phyloP scores from a whole-genome alignment of 1,284 basidiomycete species.

The Inonotus hispidus region DNA sequence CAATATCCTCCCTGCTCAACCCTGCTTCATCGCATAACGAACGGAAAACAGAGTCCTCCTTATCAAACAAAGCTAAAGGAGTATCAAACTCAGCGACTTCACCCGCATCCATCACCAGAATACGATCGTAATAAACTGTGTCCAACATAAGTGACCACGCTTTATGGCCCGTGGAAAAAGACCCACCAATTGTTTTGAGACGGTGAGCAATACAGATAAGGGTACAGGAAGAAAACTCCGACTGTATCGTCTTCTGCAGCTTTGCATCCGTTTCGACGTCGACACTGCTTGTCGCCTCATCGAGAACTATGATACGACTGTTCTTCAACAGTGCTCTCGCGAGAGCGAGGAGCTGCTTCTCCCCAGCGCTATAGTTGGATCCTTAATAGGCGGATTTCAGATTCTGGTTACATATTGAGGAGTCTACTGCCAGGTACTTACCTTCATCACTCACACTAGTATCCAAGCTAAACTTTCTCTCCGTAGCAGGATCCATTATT shows the following conservation, averaged over 20 bases:
- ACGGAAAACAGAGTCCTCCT: slow-evolving; percentile 65
- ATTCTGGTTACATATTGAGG: background rate
- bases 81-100: slow-evolving; percentile 72
- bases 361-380: slow-evolving; percentile 71
- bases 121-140: slow-evolving; percentile 66
- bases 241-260: slow-evolving; percentile 69
- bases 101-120: slow-evolving; percentile 73
- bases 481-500: slow-evolving; percentile 39
- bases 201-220: slow-evolving; percentile 75
- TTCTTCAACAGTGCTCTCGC: slow-evolving; percentile 66
- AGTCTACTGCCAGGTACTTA: slow-evolving; percentile 20
- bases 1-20: slow-evolving; percentile 50
- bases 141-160: background rate
- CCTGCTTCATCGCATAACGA: slow-evolving; percentile 72
- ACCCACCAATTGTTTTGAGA: slow-evolving; percentile 65
- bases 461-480: slow-evolving; percentile 65
- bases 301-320: slow-evolving; percentile 65
- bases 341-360: slow-evolving; percentile 72
- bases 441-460: slow-evolving; percentile 61
- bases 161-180: background rate
- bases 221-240: slow-evolving; percentile 58
- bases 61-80: slow-evolving; percentile 69
- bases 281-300: slow-evolving; percentile 80
- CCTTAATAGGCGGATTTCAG: slow-evolving; percentile 32
- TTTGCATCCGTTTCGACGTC: slow-evolving; percentile 80